These are phyloP conservation scores for Pestalotiopsis sp. DNA, from an alignment of 2,329 filamentous ascomycete species.

Conservation along the genomic window DNA sequence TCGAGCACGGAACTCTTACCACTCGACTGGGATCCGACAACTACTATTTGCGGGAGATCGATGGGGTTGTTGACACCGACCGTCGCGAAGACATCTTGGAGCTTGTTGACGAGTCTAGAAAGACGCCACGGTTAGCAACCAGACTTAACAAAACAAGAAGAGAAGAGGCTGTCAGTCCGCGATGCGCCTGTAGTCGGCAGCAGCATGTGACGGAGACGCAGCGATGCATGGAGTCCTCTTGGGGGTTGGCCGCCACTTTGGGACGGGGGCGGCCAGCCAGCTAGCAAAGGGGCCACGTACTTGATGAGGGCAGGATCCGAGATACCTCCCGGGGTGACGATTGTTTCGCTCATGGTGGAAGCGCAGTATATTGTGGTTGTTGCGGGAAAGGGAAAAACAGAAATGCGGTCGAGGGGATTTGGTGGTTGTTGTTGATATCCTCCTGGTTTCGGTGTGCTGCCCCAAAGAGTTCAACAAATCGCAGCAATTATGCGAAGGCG, in stretches of 20 bases:
- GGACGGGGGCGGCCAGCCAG: neutral
- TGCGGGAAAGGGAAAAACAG: neutral
- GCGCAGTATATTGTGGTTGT: neutral
- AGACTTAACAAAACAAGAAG: neutral
- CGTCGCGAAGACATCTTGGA: slow-evolving; percentile 98
- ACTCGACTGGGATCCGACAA: slow-evolving; percentile 97
- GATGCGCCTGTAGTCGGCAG: slow-evolving; percentile 9
- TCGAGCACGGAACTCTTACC: slow-evolving; percentile 99
- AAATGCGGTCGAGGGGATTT: neutral
- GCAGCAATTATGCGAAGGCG: neutral
- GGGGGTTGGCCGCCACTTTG: neutral
- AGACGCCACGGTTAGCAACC: slow-evolving; percentile 25
- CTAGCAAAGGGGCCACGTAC: slow-evolving; percentile 39
- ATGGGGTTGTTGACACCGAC: slow-evolving; percentile 99
- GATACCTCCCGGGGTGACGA: slow-evolving; percentile 57
- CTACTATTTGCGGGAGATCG: slow-evolving; percentile 96
- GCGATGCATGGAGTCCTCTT: neutral
- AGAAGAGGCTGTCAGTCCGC: neutral
- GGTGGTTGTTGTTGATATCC: slow-evolving; percentile 3
- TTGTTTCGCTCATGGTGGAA: slow-evolving; percentile 29
- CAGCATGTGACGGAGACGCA: slow-evolving; percentile 20
- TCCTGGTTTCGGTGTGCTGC: neutral
- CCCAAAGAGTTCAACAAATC: neutral
- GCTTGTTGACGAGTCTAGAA: slow-evolving; percentile 87
- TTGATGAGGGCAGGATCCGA: slow-evolving; percentile 69